Conservation (phyloP, 176 grass and related monocot genomes). For the Oryza nivara region DNA sequence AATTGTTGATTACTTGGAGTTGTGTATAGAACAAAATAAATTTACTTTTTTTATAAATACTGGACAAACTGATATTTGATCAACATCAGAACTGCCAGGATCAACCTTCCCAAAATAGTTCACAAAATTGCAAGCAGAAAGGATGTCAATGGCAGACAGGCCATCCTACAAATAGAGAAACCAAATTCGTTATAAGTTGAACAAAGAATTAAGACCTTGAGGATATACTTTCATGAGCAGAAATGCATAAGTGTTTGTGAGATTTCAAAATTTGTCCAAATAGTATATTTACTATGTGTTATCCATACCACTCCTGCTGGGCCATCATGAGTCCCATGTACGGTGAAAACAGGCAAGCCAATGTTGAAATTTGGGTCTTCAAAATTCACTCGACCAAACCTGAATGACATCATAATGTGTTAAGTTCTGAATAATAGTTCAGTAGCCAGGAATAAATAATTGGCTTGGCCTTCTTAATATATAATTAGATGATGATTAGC, state of each 20-base stretch:
- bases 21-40: not conserved
- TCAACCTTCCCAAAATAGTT: constrained; percentile 94
- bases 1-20: not conserved
- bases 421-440: not conserved
- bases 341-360: constrained; percentile 83
- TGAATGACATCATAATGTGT: constrained; percentile 27
- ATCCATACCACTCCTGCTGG: constrained; percentile 78
- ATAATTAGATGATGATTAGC: not conserved
- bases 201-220: not conserved
- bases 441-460: not conserved
- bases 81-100: constrained; percentile 63
- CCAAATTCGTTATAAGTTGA: not conserved
- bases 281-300: not conserved
- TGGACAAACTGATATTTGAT: constrained; percentile 65
- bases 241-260: not conserved
- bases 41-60: constrained; percentile 77
- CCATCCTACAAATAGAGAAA: constrained; percentile 69
- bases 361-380: constrained; percentile 82
- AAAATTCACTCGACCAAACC: constrained; percentile 81
- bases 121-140: constrained; percentile 74
- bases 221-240: not conserved
- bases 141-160: constrained; percentile 69
- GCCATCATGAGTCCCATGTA: constrained; percentile 86
- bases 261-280: not conserved
- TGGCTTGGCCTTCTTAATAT: not conserved